phyloP scores from a whole-genome alignment of 306 rosid genomes.

The Hippophae tibetana region DNA sequence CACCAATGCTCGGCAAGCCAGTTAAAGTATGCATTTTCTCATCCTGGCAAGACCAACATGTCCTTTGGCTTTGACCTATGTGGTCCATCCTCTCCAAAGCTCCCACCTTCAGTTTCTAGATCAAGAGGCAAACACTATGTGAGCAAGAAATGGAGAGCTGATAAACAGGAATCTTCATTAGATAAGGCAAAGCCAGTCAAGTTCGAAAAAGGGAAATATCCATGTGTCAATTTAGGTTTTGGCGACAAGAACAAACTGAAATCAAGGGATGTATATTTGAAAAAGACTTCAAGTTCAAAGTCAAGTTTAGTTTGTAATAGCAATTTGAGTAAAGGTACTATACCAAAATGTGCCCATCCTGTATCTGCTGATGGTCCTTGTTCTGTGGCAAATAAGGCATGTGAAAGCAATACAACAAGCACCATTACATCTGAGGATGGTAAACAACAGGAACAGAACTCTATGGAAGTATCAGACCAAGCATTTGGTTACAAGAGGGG shows the following conservation, averaged over 20 bases:
- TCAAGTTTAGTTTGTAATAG: slow-evolving; percentile 22
- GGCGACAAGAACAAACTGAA: slow-evolving; percentile 32
- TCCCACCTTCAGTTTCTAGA: slow-evolving; percentile 58
- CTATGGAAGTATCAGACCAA: slow-evolving; percentile 31
- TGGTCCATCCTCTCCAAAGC: slow-evolving; percentile 36
- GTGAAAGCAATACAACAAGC: slow-evolving; percentile 35
- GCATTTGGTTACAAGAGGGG: slow-evolving; percentile 25
- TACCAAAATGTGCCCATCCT: slow-evolving; percentile 15
- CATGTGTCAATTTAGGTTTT: slow-evolving; percentile 21
- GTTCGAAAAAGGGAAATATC: slow-evolving; percentile 25
- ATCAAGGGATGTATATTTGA: slow-evolving; percentile 18
- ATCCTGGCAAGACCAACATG: slow-evolving; percentile 25
- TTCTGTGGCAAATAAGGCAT: slow-evolving; percentile 25
- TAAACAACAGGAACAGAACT: slow-evolving; percentile 25
- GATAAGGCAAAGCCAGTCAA: slow-evolving; percentile 32
- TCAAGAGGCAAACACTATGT: slow-evolving; percentile 66
- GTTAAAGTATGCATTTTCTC: slow-evolving; percentile 52
- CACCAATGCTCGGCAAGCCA: slow-evolving; percentile 54
- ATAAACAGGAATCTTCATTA: slow-evolving; percentile 19
- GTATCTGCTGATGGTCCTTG: slow-evolving; percentile 16
- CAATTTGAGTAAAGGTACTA: slow-evolving; percentile 20
- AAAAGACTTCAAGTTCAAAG: slow-evolving; percentile 24
- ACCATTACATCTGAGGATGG: slow-evolving; percentile 35
- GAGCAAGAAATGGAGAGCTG: slow-evolving; percentile 45
- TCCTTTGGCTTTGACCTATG: slow-evolving; percentile 25